Percentiles rank a stretch among this genome's conserved stretches.
These are phyloP conservation scores for Naganishia vaughanmartiniae DNA, from an alignment of 768 basidiomycete genomes.

Conservation along the genomic window DNA sequence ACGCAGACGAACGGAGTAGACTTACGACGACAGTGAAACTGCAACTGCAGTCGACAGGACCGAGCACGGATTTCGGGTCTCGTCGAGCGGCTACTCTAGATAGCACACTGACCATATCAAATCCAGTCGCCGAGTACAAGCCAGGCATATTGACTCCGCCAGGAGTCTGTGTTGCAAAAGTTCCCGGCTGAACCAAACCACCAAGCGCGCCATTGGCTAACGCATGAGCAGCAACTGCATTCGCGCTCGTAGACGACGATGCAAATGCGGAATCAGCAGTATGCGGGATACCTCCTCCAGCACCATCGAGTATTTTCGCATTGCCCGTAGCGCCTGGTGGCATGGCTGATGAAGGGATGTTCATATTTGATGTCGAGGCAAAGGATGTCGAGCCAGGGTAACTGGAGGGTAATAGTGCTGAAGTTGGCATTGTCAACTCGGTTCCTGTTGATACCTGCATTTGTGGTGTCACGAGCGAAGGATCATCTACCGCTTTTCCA, in stretches of 20 bases:
- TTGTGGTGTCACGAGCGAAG: not conserved
- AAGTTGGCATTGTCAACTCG: slow-evolving; percentile 31
- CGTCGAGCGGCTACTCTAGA: slow-evolving; percentile 71
- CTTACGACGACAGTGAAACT: slow-evolving; percentile 75
- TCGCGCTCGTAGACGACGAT: slow-evolving; percentile 38
- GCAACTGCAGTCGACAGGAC: slow-evolving; percentile 88
- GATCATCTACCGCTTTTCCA: not conserved
- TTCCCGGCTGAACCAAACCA: slow-evolving; percentile 35
- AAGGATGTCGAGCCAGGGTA: slow-evolving; percentile 22
- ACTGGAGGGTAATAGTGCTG: slow-evolving; percentile 29
- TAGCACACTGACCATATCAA: slow-evolving; percentile 80
- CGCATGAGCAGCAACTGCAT: slow-evolving; percentile 43
- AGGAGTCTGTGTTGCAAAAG: slow-evolving; percentile 34
- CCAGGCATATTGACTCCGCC: slow-evolving; percentile 48
- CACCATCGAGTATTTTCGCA: slow-evolving; percentile 26
- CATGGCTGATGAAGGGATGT: slow-evolving; percentile 1
- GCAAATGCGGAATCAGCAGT: slow-evolving; percentile 30
- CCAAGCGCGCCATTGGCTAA: slow-evolving; percentile 38
- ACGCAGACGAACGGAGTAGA: not conserved
- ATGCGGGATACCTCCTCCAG: slow-evolving; percentile 2
- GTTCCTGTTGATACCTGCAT: not conserved
- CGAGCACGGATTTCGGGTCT: slow-evolving; percentile 71
- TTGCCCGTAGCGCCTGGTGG: slow-evolving; percentile 16
- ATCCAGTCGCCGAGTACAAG: slow-evolving; percentile 85
- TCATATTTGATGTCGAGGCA: slow-evolving; percentile 23